Evolutionary conservation across 2,329 filamentous ascomycete genomes (phyloP), one percentile per base, ranked within the genome.

Genomic region (Shiraia bambusicola): DNA sequence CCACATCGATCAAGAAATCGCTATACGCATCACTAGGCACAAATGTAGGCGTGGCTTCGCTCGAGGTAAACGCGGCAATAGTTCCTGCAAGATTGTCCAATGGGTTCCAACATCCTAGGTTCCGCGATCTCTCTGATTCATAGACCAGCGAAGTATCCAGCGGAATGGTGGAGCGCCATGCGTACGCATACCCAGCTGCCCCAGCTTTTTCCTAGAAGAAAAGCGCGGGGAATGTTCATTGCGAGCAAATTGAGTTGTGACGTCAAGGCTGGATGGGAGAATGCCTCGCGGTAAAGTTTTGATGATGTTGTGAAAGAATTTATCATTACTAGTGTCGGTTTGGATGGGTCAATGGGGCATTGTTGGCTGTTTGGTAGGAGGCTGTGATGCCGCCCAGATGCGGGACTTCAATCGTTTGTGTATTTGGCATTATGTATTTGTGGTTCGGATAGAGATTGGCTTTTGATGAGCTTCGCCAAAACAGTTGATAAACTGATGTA

Each of bases 141-240:
- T 61, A 71, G 59, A 78, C 76, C 58, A 80, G 65, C 1, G 74
- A 78, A 3, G 76, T 77, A 13, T 76, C 76, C 7, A 79, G 61
- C 0, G 74, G 75, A 15, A 80, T 71, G 37, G 79, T 70, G 5
- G n/a, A 80, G 45, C 6, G 77, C 76, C 76, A 80, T 78, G 13
- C 75, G 52, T 4, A 71, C 69, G 1, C 71, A 70, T 9, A 80
- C 71, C 74, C 75, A 80, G 0, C 77, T 76, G 0, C 76, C 77
- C 54, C 80, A 77, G 43, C 73, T 76, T 2, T 76, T 79, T 0
- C 77, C 76, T 14, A 78, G 59, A 0, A 69, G 72, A 46, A 77
- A 77, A 0, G 69, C 69, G 47, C 70, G 72, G 9, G 79, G 68
- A 4, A 73, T 68, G 56, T 80, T 77, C 43, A 80, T 76, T 11